These are phyloP conservation scores for Amanita subjunquillea DNA, from an alignment of 768 basidiomycete genomes.

Conservation along the genomic window DNA sequence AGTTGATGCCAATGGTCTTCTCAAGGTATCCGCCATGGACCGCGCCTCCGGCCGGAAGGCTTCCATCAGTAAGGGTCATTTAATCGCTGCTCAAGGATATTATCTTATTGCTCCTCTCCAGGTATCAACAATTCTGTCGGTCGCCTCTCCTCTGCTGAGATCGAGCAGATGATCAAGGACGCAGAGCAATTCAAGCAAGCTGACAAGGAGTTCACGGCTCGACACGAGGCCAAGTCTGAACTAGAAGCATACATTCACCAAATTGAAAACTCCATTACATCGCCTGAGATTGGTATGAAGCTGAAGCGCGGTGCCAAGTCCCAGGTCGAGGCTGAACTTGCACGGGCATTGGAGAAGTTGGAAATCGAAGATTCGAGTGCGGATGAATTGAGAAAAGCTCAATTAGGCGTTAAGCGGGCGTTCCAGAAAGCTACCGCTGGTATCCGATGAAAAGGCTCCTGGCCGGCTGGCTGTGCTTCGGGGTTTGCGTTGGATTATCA, in stretches of 20 bases:
- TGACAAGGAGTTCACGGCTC: constrained; percentile 96
- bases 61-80: constrained; percentile 67
- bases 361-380: constrained; percentile 92
- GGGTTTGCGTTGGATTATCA: constrained; percentile 10
- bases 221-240: constrained; percentile 97
- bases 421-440: constrained; percentile 96
- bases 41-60: constrained; percentile 99
- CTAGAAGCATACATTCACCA: constrained; percentile 97
- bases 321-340: constrained; percentile 95
- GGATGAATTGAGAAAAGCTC: constrained; percentile 94
- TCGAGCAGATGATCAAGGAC: constrained; percentile 99
- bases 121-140: constrained; percentile 99
- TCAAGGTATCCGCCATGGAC: constrained; percentile 98
- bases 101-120: constrained; percentile 17
- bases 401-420: constrained; percentile 91
- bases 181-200: constrained; percentile 95
- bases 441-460: constrained; percentile 48
- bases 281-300: constrained; percentile 95
- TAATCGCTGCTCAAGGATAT: background rate
- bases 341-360: constrained; percentile 95
- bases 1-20: constrained; percentile 97
- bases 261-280: constrained; percentile 92
- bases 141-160: constrained; percentile 93
- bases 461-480: constrained; percentile 7
- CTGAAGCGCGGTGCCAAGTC: constrained; percentile 94